Evolutionary conservation across 805 yeast species (phyloP), one percentile per base, ranked within the genome.

Genomic region (Kodamaea neixiangensis): DNA sequence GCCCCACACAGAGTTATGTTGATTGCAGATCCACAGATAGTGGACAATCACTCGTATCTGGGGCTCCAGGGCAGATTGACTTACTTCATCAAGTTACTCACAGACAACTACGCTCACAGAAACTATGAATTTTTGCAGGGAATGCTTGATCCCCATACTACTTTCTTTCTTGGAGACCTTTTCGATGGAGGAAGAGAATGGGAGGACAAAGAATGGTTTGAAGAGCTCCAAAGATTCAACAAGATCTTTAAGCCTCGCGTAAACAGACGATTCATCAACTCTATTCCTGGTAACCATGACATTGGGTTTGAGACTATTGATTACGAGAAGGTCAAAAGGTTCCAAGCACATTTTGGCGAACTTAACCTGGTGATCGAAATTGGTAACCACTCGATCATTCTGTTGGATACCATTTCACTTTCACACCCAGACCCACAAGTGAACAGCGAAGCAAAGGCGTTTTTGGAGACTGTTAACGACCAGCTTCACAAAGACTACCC

Each of bases 181-280:
- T 87, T 93, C 64, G 99, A 94, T 68, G 97, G 97, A 10, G 98
- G 98, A 0, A 76, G 99, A 51, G 86, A 85, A 49, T 91, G 96
- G 93, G 81, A 79, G 37, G 82, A 81, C 54, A 77, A 77, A 31
- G 63, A 57, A 7, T 90, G 97, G 96, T 68, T 80, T 49, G 69
- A 75, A 11, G 98, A 94, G 66, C 85, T 78, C 59, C 61, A 66
- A 17, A 72, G 99, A 47, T 94, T 87, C 66, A 77, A 81, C 55
- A 55, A 65, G 1, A 80, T 94, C 3, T 93, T 88, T 66, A 44
- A 46, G 14, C 85, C 87, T 5, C 75, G 75, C 50, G 70, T 77
- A n/a, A 68, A 74, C 48, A 71, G 80, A 46, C 58, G 67, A 18
- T 66, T 68, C 20, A 62, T 65, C 47, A 58, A 69, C 31, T 67